Evolutionary conservation across 352 stramenopile genomes (phyloP).

Genomic region (Phytopythium vexans): DNA sequence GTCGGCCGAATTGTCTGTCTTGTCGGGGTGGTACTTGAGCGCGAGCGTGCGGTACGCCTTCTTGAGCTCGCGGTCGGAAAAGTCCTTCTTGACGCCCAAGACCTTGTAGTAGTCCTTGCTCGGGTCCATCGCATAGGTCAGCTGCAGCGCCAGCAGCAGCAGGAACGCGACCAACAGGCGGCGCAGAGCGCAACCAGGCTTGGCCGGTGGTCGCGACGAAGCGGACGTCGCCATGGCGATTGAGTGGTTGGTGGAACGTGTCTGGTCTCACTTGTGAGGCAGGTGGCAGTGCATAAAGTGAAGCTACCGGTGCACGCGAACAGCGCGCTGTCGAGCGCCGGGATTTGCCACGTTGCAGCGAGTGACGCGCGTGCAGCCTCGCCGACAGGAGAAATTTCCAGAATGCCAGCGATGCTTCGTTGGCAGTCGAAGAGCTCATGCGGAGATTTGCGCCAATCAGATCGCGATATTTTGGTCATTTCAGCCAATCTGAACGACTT

Average conservation of each 20-base stretch:
- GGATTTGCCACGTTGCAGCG: constrained; percentile 1
- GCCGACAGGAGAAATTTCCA: constrained; percentile 8
- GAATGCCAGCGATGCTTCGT: constrained; percentile 1
- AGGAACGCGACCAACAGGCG: constrained; percentile 21
- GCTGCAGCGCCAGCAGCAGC: constrained; percentile 15
- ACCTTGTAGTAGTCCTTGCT: constrained; percentile 85
- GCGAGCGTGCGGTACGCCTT: constrained; percentile 87
- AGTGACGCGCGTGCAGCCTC: neutral
- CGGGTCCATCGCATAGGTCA: constrained; percentile 42
- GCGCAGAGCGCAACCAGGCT: constrained; percentile 5
- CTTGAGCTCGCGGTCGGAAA: constrained; percentile 80
- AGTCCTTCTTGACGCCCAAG: constrained; percentile 64
- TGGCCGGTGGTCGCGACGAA: neutral
- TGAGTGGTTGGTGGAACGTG: neutral
- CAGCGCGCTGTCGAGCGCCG: neutral
- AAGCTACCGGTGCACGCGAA: neutral
- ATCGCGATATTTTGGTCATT: neutral
- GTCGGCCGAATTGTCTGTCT: constrained; percentile 74
- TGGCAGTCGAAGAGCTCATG: neutral
- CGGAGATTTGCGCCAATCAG: constrained; percentile 1
- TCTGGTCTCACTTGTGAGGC: neutral
- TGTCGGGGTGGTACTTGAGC: constrained; percentile 90
- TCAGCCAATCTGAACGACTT: no score
- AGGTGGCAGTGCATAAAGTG: neutral
- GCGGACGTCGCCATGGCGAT: neutral